phyloP scores from a whole-genome alignment of 441 rosid species.

The Lepidium campestre region DNA sequence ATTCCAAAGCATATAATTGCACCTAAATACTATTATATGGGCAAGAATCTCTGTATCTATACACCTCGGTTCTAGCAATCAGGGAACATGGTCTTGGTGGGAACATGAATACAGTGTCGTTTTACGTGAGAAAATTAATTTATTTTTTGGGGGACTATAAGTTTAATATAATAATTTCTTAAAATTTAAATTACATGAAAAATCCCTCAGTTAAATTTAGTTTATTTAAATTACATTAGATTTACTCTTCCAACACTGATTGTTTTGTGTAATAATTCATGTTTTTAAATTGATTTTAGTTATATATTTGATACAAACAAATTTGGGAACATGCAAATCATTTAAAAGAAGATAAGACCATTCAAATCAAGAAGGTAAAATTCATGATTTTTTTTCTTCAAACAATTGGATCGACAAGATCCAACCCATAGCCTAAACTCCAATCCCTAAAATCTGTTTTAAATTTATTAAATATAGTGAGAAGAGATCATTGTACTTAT shows the following conservation, averaged over 20 bases:
- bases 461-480: no score
- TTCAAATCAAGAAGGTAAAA: neutral
- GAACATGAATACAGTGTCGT: constrained; percentile 9
- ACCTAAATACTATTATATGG: neutral
- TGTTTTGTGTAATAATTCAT: neutral
- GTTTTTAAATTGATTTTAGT: neutral
- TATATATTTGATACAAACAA: neutral
- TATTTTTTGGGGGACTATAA: neutral
- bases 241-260: neutral
- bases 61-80: constrained; percentile 17
- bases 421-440: no score
- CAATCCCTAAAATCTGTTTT: no score
- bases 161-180: no score
- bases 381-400: no score
- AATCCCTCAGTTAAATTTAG: neutral
- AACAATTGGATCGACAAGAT: no score
- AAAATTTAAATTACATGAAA: no score
- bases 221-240: neutral
- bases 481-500: no score
- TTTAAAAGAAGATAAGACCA: neutral
- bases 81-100: constrained; percentile 24
- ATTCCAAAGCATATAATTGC: neutral
- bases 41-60: constrained; percentile 17
- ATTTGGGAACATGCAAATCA: neutral
- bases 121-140: neutral